A percentile compares a stretch with the other conserved stretches of the same genome.
Evolutionary conservation across 2,329 filamentous ascomycete genomes (phyloP).

Genomic region (Alternaria gaisen): DNA sequence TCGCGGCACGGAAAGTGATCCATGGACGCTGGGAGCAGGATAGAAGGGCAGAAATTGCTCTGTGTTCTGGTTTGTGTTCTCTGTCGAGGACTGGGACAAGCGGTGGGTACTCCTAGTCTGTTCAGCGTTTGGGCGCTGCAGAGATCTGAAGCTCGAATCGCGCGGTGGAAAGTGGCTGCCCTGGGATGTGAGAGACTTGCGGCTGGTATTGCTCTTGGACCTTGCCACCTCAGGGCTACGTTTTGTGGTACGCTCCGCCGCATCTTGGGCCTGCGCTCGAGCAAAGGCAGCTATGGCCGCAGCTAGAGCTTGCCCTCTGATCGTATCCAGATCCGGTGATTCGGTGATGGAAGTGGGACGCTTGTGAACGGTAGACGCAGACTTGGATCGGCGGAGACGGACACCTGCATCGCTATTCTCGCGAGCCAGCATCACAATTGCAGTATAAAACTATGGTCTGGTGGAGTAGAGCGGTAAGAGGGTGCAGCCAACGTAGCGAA

Average conservation of each 20-base stretch:
- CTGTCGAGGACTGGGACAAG: conserved; percentile 19
- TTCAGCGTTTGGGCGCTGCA: conserved; percentile 23
- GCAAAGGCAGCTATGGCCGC: conserved; percentile 50
- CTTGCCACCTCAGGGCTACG: conserved; percentile 33
- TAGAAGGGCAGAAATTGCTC: conserved; percentile 37
- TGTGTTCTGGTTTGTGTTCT: conserved; percentile 11
- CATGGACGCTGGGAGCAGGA: conserved; percentile 20
- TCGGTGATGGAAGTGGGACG: conserved; percentile 27
- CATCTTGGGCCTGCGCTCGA: conserved; percentile 41
- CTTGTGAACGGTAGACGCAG: conserved; percentile 43
- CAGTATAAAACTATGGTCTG: conserved; percentile 27
- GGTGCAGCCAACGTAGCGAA: conserved; percentile 30
- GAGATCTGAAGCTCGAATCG: conserved; percentile 41
- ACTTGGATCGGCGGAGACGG: conserved; percentile 51
- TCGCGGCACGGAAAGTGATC: conserved; percentile 15
- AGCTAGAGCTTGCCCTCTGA: conserved; percentile 49
- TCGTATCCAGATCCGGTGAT: conserved; percentile 36
- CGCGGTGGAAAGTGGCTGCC: conserved; percentile 51
- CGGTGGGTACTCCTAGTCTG: conserved; percentile 21
- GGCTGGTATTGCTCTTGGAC: conserved; percentile 47
- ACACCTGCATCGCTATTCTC: conserved; percentile 49
- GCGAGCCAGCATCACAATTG: conserved; percentile 44
- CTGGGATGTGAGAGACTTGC: conserved; percentile 43
- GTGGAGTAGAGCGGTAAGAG: conserved; percentile 29
- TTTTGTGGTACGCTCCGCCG: conserved; percentile 21